Conservation (phyloP, 2,329 filamentous ascomycete genomes). For the Diaporthe helianthi region DNA sequence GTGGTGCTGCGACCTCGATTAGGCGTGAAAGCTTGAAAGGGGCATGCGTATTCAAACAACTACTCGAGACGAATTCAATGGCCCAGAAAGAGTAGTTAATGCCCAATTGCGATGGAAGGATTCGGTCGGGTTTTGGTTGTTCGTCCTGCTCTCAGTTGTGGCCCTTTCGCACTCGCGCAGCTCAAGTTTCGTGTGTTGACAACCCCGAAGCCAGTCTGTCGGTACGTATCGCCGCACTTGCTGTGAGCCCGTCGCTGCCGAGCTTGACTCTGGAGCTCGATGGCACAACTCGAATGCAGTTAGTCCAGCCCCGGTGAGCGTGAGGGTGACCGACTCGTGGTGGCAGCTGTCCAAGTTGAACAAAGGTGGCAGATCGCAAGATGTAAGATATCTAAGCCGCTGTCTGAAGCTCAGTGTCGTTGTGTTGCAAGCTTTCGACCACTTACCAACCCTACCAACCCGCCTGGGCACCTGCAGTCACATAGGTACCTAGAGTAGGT, state of each 20-base stretch:
- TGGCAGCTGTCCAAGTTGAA: constrained; percentile 2
- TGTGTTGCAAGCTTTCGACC: constrained; percentile 16
- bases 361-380: constrained; percentile 8
- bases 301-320: constrained; percentile 7
- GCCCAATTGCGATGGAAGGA: not conserved
- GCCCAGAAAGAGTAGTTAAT: not conserved
- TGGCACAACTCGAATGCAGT: constrained; percentile 5
- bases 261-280: constrained; percentile 9
- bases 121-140: not conserved
- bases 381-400: constrained; percentile 16
- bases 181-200: constrained; percentile 14
- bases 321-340: constrained; percentile 7
- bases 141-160: not conserved
- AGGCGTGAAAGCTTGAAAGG: not conserved
- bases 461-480: constrained; percentile 9
- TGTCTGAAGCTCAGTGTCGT: constrained; percentile 12
- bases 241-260: constrained; percentile 1
- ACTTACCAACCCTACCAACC: constrained; percentile 19
- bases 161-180: not conserved
- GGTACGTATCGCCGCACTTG: constrained; percentile 16
- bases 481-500: too few relatives aligned
- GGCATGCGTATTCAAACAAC: not conserved
- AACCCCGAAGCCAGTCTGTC: not conserved
- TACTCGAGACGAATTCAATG: not conserved
- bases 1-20: not conserved